A percentile compares a stretch with the other conserved stretches of the same genome.
Conservation (phyloP, 345 rosid species). For the Salix purpurea region DNA sequence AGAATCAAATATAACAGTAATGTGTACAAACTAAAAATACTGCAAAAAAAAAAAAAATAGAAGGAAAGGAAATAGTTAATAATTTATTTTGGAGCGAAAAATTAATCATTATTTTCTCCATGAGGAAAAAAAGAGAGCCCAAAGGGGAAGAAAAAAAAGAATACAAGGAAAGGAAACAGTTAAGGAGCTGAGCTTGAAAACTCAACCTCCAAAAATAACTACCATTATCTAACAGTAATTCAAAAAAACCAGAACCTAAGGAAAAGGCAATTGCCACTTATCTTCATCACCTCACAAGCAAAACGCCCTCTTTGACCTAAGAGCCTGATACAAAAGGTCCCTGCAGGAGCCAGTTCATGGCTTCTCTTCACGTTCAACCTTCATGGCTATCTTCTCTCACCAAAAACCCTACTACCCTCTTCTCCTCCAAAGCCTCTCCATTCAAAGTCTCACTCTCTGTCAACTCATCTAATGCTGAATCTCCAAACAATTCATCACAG, state of each 20-base stretch:
- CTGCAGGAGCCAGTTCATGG: not conserved
- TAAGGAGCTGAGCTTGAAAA: not conserved
- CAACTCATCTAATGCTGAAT: slow-evolving; percentile 21
- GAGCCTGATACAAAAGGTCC: not conserved
- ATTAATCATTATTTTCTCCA: too few species aligned
- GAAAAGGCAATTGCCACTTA: not conserved
- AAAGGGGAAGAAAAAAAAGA: too few species aligned
- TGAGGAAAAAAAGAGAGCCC: too few species aligned
- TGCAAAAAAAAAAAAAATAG: too few species aligned
- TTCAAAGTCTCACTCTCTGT: slow-evolving; percentile 32
- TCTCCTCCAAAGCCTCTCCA: slow-evolving; percentile 25
- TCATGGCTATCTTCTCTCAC: slow-evolving; percentile 42
- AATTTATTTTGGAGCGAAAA: too few species aligned
- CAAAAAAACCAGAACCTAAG: not conserved
- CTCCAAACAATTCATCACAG: slow-evolving; percentile 19
- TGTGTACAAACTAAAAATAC: too few species aligned
- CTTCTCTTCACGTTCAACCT: slow-evolving; percentile 17
- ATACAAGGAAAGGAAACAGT: too few species aligned
- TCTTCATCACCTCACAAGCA: not conserved
- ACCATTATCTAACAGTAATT: not conserved
- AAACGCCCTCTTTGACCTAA: not conserved
- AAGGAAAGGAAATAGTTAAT: too few species aligned
- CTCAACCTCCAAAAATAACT: not conserved
- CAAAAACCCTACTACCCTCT: slow-evolving; percentile 21
- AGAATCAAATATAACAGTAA: too few species aligned